Evolutionary conservation across 2,329 filamentous ascomycete species (phyloP), one percentile per base, ranked within the genome.

Genomic region (Fusarium sp.): DNA sequence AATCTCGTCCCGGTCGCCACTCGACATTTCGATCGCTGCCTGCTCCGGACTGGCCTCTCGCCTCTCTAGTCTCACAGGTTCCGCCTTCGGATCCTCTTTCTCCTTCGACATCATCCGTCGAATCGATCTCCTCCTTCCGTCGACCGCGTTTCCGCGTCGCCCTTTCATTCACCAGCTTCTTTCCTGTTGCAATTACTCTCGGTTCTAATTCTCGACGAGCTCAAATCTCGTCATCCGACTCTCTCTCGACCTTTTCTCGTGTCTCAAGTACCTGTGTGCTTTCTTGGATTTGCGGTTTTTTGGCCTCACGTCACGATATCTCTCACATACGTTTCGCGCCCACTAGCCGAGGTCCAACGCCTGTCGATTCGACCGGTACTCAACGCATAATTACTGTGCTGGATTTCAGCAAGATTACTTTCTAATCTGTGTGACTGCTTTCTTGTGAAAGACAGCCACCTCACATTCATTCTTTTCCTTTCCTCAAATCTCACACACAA

Each of bases 251-350:
- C 66, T 69, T 42, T 71, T 46, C 62, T 71, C 63, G 60, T 64
- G 67, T 65, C 60, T 44, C 62, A 73, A 67, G 66, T 64, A 72
- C 53, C 62, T 33, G 36, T 58, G 58, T 59, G 57, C 61, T 71
- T 78, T 78, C 70, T 78, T 78, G 76, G 76, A 78, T 78, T 68
- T 74, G 66, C 69, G 62, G 63, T 53, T 58, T 76, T 72, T 75
- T 73, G 70, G 69, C 46, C 61, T 67, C 33, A 27, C 62, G 29
- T 70, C 68, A 57, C 72, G 64, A 69, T 33, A 76, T 66, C 65
- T 59, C 71, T 66, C 64, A 51, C 64, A 73, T 69, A 66, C 57
- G 64, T 72, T 77, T 59, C 67, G 66, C 46, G 71, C 62, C 69
- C 51, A 75, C 51, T 62, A 62, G 60, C 66, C 64, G 72, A 68